Evolutionary conservation across 768 basidiomycete species (phyloP), one percentile per base, ranked within the genome.

Genomic region (Dentipellis fragilis): DNA sequence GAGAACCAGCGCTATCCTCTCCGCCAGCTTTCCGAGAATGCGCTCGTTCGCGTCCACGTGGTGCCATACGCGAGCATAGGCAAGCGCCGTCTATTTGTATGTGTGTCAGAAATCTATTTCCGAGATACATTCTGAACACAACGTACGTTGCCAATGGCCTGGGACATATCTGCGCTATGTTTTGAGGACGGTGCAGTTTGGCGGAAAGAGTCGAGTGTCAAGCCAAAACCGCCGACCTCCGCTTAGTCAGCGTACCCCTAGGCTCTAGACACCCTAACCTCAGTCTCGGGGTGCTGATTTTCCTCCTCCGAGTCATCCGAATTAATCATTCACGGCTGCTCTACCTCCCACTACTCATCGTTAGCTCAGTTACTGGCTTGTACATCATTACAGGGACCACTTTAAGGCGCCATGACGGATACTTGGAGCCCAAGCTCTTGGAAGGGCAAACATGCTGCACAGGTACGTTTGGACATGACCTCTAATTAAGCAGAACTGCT

Each of bases 21-120:
- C 86, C 6, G 96, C 94, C 10, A 98, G 80, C 75, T 94, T 92
- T 67, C 96, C 96, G 16, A 98, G 78, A n/a, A 93, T 75, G 39
- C 94, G 84, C 63, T 90, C 89, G 10, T 87, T 78, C 11, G 94
- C 93, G 64, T 95, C 87, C 59, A 93, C 91, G 59, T 90, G 89
- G 68, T 97, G 93, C 96, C 95, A 99, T 47, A 93, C 84, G 48
- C 94, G 79, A n/a, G 91, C 87, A 64, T 92, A 93, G 0, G 93
- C 94, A 60, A 98, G 83, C 1, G 85, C 88, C n/a, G 96, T 95
- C 93, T 98, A 62, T 39, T 52, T 23, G 38, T 50, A 8, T 39
- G 17, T 62, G 4, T 10, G 19, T 37, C 21, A 39, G 39, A 19
- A 51, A 21, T 37, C 10, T 6, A 22, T n/a, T n/a, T 12, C 17